phyloP scores from a whole-genome alignment of 805 yeast species.

The Saturnispora saitoi region DNA sequence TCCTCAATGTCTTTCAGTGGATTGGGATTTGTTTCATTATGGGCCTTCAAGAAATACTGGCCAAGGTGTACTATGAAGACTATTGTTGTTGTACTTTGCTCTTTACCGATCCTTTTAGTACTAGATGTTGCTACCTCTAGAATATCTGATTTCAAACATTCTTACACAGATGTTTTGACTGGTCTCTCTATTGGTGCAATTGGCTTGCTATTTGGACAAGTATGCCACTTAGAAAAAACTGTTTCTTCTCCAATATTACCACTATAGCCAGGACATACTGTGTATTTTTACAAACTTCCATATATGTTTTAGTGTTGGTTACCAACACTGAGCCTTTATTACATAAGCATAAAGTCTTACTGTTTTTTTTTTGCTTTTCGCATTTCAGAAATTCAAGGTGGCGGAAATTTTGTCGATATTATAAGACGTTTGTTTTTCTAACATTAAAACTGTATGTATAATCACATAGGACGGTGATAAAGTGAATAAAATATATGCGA shows the following conservation, averaged over 20 bases:
- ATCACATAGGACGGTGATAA: background rate
- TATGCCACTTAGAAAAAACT: background rate
- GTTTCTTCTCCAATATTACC: background rate
- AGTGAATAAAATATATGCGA: background rate
- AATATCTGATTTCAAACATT: slow-evolving; percentile 88
- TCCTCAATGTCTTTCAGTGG: slow-evolving; percentile 65
- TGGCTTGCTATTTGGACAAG: background rate
- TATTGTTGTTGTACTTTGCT: slow-evolving; percentile 13
- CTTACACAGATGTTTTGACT: slow-evolving; percentile 65
- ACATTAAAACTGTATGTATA: background rate
- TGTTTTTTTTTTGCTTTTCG: background rate
- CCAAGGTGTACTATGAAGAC: background rate
- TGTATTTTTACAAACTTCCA: background rate
- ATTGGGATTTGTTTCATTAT: slow-evolving; percentile 48
- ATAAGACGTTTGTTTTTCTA: background rate
- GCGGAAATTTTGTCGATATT: background rate
- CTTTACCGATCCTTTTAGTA: slow-evolving; percentile 32
- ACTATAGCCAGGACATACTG: background rate
- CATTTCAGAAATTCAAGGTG: background rate
- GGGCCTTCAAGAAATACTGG: slow-evolving; percentile 17
- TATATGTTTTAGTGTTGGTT: too few species aligned
- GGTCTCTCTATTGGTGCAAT: slow-evolving; percentile 40
- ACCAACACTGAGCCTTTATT: background rate
- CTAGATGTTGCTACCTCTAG: slow-evolving; percentile 37
- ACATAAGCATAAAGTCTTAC: background rate